phyloP scores from a whole-genome alignment of 148 eudicot genomes.

The Agrostemma githago region DNA sequence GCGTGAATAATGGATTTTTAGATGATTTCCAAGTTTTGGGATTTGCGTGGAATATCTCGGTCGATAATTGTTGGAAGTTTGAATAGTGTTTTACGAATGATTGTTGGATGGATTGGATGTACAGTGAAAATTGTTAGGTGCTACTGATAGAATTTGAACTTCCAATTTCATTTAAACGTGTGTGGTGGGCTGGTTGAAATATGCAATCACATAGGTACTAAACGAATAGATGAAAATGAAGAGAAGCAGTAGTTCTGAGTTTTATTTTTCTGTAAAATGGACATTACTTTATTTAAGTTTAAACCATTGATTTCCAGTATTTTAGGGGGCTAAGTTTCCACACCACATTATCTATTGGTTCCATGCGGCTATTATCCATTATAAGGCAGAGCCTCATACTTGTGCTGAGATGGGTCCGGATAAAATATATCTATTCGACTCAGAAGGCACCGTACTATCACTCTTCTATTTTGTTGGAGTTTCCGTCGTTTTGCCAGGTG shows the following conservation, averaged over 20 bases:
- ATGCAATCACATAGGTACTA: not conserved
- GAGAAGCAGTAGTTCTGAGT: not conserved
- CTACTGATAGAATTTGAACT: not conserved
- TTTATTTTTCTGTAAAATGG: not conserved
- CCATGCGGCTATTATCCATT: constrained; percentile 93
- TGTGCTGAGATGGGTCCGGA: constrained; percentile 88
- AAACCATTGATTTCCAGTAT: constrained; percentile 52
- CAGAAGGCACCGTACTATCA: constrained; percentile 38
- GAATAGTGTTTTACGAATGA: no score
- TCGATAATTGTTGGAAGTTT: no score
- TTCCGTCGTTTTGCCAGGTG: no score
- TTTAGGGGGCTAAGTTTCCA: constrained; percentile 93
- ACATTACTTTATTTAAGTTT: not conserved
- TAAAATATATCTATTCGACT: constrained; percentile 78
- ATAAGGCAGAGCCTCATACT: constrained; percentile 58
- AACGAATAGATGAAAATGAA: not conserved
- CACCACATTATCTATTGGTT: constrained; percentile 88
- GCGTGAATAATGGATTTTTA: no score
- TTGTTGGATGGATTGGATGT: no score
- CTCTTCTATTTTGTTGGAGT: no score
- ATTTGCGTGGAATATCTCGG: no score
- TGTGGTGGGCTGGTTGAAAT: not conserved
- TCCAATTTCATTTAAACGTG: not conserved
- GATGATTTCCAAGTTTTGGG: no score
- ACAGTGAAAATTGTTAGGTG: no score